Percentiles rank a stretch among this genome's conserved stretches.
Conservation (phyloP, 2,329 filamentous ascomycete genomes). For the Cladophialophora yegresii region DNA sequence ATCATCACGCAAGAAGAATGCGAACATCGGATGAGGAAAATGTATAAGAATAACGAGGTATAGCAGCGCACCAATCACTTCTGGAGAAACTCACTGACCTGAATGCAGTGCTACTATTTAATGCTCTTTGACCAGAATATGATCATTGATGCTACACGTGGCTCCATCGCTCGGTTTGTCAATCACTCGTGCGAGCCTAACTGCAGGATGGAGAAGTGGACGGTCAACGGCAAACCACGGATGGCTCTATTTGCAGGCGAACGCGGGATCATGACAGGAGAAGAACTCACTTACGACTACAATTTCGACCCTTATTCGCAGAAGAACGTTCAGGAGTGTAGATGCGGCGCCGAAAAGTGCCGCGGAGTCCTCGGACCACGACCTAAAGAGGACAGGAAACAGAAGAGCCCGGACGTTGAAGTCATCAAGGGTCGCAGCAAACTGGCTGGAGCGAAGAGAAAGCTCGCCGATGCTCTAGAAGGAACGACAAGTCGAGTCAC, state of each 20-base stretch:
- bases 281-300: conserved; percentile 94
- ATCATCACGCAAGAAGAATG: conserved; percentile 96
- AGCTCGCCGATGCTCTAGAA: conserved; percentile 33
- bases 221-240: conserved; percentile 85
- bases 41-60: conserved; percentile 92
- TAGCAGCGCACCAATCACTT: conserved; percentile 39
- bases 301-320: conserved; percentile 67
- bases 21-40: conserved; percentile 86
- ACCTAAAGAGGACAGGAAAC: conserved; percentile 54
- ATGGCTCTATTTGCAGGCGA: conserved; percentile 97
- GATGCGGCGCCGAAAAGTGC: conserved; percentile 62
- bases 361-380: conserved; percentile 61
- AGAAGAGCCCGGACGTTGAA: conserved; percentile 27
- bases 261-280: conserved; percentile 84
- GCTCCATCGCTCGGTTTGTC: conserved; percentile 94
- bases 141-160: conserved; percentile 88
- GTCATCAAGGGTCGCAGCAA: conserved; percentile 27
- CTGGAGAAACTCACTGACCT: conserved; percentile 32
- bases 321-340: conserved; percentile 65
- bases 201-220: conserved; percentile 97
- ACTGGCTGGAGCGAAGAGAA: conserved; percentile 35
- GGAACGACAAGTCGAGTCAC: conserved; percentile 28
- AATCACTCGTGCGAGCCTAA: conserved; percentile 98
- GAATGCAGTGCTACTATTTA: conserved; percentile 81
- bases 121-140: conserved; percentile 99